Conservation (phyloP, 495 filamentous ascomycete species). For the Hypoxylon lenormandii region DNA sequence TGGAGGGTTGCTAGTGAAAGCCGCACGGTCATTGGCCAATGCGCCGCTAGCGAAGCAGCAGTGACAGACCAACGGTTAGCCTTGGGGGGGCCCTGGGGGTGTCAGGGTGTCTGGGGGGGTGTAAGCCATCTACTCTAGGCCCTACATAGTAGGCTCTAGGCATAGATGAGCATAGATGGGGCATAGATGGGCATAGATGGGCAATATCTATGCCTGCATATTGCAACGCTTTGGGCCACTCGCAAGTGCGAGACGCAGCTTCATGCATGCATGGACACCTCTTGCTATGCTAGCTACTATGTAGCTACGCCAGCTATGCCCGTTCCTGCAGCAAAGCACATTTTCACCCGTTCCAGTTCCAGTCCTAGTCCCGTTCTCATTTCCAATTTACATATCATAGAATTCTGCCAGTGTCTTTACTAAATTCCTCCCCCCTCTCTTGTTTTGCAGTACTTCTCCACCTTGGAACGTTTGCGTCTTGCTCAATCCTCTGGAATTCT, state of each 20-base stretch:
- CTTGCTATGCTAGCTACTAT: slow-evolving; percentile 4
- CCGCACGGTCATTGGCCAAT: slow-evolving; percentile 20
- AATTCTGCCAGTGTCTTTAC: slow-evolving; percentile 25
- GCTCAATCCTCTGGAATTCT: slow-evolving; percentile 64
- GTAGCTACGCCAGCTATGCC: slow-evolving; percentile 33
- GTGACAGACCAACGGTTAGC: slow-evolving; percentile 26
- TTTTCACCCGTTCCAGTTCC: slow-evolving; percentile 25
- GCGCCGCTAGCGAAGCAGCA: slow-evolving; percentile 28
- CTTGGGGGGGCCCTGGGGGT: not conserved
- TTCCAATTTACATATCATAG: not conserved
- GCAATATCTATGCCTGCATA: slow-evolving; percentile 28
- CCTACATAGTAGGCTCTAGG: too few relatives aligned
- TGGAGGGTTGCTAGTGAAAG: slow-evolving; percentile 25
- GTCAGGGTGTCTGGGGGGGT: slow-evolving; percentile 11
- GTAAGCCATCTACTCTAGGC: slow-evolving; percentile 1
- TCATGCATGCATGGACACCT: slow-evolving; percentile 41
- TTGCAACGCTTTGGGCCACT: slow-evolving; percentile 40
- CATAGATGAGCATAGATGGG: too few relatives aligned
- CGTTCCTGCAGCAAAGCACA: slow-evolving; percentile 48
- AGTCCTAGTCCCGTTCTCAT: not conserved
- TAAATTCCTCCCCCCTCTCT: slow-evolving; percentile 31
- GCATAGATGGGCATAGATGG: slow-evolving; percentile 1
- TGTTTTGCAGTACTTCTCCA: slow-evolving; percentile 72
- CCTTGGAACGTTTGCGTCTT: slow-evolving; percentile 72
- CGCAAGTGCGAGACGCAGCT: slow-evolving; percentile 33